phyloP scores from a whole-genome alignment of 768 basidiomycete genomes.

The Calvatia gigantea region DNA sequence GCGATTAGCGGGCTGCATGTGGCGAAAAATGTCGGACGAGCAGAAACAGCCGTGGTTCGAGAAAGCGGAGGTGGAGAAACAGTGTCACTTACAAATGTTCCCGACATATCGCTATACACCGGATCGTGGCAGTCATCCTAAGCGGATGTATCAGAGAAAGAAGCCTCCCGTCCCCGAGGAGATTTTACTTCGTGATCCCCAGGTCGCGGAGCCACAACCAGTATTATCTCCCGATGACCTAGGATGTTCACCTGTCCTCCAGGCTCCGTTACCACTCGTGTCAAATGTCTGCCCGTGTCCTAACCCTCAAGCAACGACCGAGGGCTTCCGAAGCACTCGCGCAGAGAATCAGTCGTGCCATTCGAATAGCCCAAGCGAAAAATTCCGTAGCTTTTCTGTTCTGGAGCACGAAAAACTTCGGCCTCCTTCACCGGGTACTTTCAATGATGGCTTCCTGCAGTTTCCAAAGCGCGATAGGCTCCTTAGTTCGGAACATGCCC shows the following conservation, averaged over 20 bases:
- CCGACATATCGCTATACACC: conserved; percentile 2
- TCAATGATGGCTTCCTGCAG: background rate
- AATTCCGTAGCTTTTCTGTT: background rate
- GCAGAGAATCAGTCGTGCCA: background rate
- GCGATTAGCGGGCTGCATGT: background rate
- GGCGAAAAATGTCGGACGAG: conserved; percentile 4
- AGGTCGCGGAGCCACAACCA: background rate
- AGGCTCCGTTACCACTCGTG: background rate
- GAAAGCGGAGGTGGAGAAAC: conserved; percentile 4
- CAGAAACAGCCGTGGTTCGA: conserved; percentile 6
- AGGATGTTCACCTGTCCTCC: background rate
- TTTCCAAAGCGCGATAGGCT: background rate
- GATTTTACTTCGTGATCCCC: background rate
- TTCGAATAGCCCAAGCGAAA: background rate
- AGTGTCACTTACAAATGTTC: background rate
- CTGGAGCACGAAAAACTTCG: background rate
- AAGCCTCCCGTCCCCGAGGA: background rate
- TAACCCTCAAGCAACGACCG: background rate
- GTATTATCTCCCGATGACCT: background rate
- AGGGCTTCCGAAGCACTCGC: background rate
- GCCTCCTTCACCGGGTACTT: background rate
- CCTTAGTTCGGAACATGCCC: background rate
- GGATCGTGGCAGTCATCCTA: background rate
- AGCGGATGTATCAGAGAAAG: conserved; percentile 1
- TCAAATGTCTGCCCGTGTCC: background rate